Base-by-base conservation (phyloP, 106 monocot species). In the Hemerocallis citrina region DNA sequence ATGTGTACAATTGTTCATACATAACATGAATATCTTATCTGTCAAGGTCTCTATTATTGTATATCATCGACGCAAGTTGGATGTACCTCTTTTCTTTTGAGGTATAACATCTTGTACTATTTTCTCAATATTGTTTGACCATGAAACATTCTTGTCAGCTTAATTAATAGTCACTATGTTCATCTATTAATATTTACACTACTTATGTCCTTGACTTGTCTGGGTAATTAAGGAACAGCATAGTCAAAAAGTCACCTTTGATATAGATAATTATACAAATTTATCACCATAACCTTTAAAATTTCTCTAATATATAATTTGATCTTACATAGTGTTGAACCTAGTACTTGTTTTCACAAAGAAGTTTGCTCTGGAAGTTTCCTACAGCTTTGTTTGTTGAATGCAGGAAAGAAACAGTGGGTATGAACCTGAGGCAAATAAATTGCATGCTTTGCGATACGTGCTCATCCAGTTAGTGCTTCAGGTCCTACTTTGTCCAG, bases 391-490 rank as follows among this genome's bases (percentile, higher is more conserved):
- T 40, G 19, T 62, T 20, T 68, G 10, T 68, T 30, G 21, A 68
- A 56, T 39, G 43, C 62, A 94, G 98, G 98, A 92, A 75, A 76
- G 79, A 64, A 77, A 75, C 57, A 36, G 62, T 46, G 71, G 54
- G 35, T 33, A 68, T 50, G 81, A 79, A 15, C 5, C 20, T 0
- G 75, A 80, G 42, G 73, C 76, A 30, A 79, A 66, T 77, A 92
- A 82, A 62, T 68, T 98, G 69, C 92, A 84, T 61, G 77, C 88
- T 44, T 31, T 98, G 52, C 75, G 92, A 29, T 82, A 88, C 72
- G 67, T 98, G 55, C 65, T 98, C 30, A 85, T 98, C 37, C 92
- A 98, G 35, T 55, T 98, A 23, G 57, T 98, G 58, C 74, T 98
- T 17, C 92, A 98, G 75, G 75, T 98, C 34, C 85, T 98, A 6